phyloP scores from a whole-genome alignment of 352 stramenopile genomes.

The Pythium biforme region DNA sequence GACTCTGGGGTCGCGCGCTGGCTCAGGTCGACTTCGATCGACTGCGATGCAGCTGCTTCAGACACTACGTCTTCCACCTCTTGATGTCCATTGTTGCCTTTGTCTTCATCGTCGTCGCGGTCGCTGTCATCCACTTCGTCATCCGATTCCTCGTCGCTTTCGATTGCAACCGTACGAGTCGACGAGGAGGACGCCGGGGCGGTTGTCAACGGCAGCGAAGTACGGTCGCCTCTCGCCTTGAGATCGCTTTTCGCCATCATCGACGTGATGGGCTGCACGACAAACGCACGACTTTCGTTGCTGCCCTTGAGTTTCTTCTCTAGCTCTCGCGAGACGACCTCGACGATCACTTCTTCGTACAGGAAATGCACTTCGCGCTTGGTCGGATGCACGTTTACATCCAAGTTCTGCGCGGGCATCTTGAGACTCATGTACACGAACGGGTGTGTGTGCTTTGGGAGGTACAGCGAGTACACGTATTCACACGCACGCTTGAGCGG shows the following conservation, averaged over 20 bases:
- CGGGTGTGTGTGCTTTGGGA: constrained; percentile 93
- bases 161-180: constrained; percentile 24
- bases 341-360: constrained; percentile 93
- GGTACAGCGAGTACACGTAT: constrained; percentile 92
- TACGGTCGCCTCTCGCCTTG: constrained; percentile 23
- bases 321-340: constrained; percentile 73
- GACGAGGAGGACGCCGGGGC: neutral
- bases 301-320: constrained; percentile 81
- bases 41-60: constrained; percentile 25
- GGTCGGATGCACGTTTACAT: constrained; percentile 99
- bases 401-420: constrained; percentile 92
- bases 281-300: constrained; percentile 90
- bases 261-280: constrained; percentile 80
- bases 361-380: constrained; percentile 98
- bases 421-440: constrained; percentile 97
- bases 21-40: constrained; percentile 59
- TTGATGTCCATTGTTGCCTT: constrained; percentile 9
- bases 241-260: constrained; percentile 51
- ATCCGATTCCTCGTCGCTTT: constrained; percentile 39
- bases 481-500: constrained; percentile 93
- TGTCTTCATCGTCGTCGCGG: constrained; percentile 10
- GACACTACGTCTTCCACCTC: constrained; percentile 11
- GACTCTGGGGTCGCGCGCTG: constrained; percentile 52
- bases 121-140: constrained; percentile 32
- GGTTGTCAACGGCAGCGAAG: constrained; percentile 15